Percentiles rank a stretch among this genome's conserved stretches.
Evolutionary conservation across 805 yeast species (phyloP).

Genomic region (Schizosaccharomyces cryophilus): DNA sequence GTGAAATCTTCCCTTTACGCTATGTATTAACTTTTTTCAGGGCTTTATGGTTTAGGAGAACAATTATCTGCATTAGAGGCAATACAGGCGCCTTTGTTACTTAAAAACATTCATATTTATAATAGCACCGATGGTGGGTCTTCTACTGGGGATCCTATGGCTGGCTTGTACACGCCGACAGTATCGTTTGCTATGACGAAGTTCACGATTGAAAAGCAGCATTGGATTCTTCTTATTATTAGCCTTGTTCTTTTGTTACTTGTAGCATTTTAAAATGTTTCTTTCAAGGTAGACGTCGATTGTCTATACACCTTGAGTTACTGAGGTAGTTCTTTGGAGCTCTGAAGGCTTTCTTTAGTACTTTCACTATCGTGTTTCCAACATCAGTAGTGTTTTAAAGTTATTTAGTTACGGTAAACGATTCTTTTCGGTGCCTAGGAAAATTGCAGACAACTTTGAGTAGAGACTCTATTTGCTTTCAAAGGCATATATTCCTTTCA

Average conservation of each 20-base stretch:
- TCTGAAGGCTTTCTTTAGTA: conserved; percentile 5
- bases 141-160: not conserved
- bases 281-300: not conserved
- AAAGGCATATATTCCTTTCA: too few species aligned
- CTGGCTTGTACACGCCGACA: not conserved
- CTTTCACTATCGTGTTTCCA: too few species aligned
- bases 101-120: not conserved
- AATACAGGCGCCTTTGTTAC: conserved; percentile 14
- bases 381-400: too few species aligned
- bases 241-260: too few species aligned
- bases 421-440: too few species aligned
- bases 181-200: not conserved
- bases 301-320: not conserved
- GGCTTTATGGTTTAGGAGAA: conserved; percentile 63
- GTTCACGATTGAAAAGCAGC: not conserved
- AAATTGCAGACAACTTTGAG: too few species aligned
- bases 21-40: conserved; percentile 7
- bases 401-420: too few species aligned
- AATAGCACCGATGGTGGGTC: not conserved
- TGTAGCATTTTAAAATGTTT: not conserved
- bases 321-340: conserved; percentile 7
- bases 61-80: conserved; percentile 67
- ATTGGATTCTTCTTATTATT: not conserved
- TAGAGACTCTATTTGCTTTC: too few species aligned
- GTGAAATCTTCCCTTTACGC: not conserved